Evolutionary conservation across 192 early-diverging fungal genomes (phyloP).

Genomic region (Coemansia javaensis): DNA sequence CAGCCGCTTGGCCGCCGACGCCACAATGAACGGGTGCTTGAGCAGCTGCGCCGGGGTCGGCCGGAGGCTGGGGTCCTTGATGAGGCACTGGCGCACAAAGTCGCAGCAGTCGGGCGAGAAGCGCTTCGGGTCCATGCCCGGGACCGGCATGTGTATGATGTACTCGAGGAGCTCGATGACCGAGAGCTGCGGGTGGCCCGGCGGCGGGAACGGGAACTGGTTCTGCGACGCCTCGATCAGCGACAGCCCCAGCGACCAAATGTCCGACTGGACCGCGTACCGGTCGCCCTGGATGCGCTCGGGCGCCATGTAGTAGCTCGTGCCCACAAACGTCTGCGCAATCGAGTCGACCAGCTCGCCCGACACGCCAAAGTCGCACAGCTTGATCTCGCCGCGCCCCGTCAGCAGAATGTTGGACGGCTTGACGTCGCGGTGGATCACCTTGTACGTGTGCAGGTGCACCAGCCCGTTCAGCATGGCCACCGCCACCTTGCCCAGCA

Average conservation of each 20-base stretch:
- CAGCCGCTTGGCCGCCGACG: conserved; percentile 54
- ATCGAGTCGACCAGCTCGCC: conserved; percentile 83
- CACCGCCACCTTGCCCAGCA: conserved; percentile 84
- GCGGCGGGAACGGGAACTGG: conserved; percentile 87
- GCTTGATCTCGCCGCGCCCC: conserved; percentile 82
- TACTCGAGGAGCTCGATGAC: conserved; percentile 92
- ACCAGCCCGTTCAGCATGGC: conserved; percentile 88
- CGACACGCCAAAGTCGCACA: conserved; percentile 97
- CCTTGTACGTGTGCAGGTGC: conserved; percentile 78
- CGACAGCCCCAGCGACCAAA: conserved; percentile 95
- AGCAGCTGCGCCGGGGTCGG: conserved; percentile 67
- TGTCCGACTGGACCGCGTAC: conserved; percentile 86
- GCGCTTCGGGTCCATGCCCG: conserved; percentile 58
- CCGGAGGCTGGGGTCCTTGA: conserved; percentile 65
- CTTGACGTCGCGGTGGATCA: conserved; percentile 98
- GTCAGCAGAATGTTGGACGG: conserved; percentile 97
- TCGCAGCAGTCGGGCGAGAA: conserved; percentile 45
- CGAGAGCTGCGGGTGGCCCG: conserved; percentile 66
- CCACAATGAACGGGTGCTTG: conserved; percentile 64
- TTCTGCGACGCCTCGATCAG: conserved; percentile 91
- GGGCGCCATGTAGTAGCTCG: conserved; percentile 95
- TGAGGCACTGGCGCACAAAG: conserved; percentile 56
- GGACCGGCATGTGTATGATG: conserved; percentile 86
- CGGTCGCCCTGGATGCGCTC: conserved; percentile 90
- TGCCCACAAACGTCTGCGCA: conserved; percentile 95